These are phyloP conservation scores for Cronartium ribicola DNA, from an alignment of 1,284 basidiomycete species.

Conservation along the genomic window DNA sequence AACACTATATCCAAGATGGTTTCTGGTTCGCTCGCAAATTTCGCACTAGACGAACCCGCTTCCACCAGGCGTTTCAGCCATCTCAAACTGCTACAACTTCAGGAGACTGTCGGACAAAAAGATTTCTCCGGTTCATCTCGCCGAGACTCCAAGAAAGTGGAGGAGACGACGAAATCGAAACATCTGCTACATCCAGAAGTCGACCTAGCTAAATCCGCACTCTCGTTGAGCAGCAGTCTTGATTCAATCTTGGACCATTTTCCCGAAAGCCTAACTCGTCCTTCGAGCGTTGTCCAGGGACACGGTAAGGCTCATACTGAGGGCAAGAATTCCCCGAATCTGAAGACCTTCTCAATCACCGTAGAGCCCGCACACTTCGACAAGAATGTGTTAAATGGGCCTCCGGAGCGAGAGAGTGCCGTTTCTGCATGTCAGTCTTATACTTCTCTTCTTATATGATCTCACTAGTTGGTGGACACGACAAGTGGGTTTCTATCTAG, in stretches of 20 bases:
- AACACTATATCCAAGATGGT: not conserved
- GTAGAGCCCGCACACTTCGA: not conserved
- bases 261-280: not conserved
- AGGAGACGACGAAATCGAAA: not conserved
- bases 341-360: not conserved
- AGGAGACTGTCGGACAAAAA: not conserved
- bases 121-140: not conserved
- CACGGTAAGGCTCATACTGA: not conserved
- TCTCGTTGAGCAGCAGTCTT: not conserved
- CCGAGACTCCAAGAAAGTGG: not conserved
- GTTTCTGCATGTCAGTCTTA: not conserved
- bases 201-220: not conserved
- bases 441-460: not conserved
- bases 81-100: constrained; percentile 2
- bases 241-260: constrained; percentile 2
- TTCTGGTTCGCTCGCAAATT: not conserved
- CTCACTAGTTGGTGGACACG: not conserved
- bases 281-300: not conserved
- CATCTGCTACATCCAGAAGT: constrained; percentile 1
- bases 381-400: not conserved
- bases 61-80: not conserved
- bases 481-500: too few relatives aligned
- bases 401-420: not conserved
- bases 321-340: not conserved
- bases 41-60: not conserved